Evolutionary conservation across 2,329 filamentous ascomycete species (phyloP).

Genomic region (Fusarium hostae): DNA sequence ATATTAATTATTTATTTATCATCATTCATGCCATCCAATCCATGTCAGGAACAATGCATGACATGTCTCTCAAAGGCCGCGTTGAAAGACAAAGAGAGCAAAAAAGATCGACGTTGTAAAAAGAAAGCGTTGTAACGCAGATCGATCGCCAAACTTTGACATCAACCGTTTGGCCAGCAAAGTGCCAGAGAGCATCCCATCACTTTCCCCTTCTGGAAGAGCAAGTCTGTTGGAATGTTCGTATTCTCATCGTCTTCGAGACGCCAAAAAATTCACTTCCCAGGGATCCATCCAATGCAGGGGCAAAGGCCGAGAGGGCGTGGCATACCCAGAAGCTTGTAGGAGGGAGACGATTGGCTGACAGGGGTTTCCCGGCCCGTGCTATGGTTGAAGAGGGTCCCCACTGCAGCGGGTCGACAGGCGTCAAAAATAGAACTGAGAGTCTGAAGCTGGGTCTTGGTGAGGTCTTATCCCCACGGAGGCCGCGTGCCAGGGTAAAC

Average conservation of each 20-base stretch:
- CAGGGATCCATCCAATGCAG: conserved; percentile 28
- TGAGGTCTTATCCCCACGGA: conserved; percentile 22
- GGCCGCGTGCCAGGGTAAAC: conserved; percentile 30
- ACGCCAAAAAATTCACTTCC: conserved; percentile 1
- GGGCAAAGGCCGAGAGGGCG: conserved; percentile 20
- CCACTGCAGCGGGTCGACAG: conserved; percentile 33
- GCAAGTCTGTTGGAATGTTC: conserved; percentile 17
- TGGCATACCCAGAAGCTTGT: conserved; percentile 20
- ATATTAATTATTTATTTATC: conserved; percentile 8
- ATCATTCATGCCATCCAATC: neutral
- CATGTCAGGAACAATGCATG: conserved; percentile 19
- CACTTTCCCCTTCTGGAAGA: conserved; percentile 34
- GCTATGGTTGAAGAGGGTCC: conserved; percentile 13
- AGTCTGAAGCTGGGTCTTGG: conserved; percentile 24
- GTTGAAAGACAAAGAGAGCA: neutral
- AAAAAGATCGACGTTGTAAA: neutral
- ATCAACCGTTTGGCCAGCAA: neutral
- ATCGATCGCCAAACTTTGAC: conserved; percentile 28
- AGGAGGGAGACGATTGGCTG: conserved; percentile 23
- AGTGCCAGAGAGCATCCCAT: conserved; percentile 14
- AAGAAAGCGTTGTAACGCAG: conserved; percentile 1
- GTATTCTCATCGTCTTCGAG: conserved; percentile 25
- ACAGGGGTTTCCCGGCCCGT: conserved; percentile 16
- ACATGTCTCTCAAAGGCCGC: neutral
- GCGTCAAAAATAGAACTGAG: conserved; percentile 42